phyloP scores from a whole-genome alignment of 768 basidiomycete genomes.

The Leccinum arenicola region DNA sequence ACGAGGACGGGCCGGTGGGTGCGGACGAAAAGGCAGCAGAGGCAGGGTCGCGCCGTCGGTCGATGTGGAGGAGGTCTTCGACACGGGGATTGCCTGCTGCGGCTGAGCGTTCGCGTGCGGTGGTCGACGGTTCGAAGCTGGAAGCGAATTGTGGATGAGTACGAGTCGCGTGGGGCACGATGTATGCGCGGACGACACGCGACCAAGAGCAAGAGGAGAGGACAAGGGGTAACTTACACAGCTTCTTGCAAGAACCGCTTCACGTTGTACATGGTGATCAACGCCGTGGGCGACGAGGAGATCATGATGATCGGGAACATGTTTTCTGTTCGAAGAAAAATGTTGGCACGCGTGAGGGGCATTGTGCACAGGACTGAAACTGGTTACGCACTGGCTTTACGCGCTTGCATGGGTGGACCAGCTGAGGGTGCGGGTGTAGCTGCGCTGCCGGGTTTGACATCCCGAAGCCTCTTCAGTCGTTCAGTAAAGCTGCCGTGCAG shows the following conservation, averaged over 20 bases:
- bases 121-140: conserved; percentile 74
- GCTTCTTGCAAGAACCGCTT: conserved; percentile 91
- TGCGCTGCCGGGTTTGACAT: conserved; percentile 53
- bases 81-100: conserved; percentile 69
- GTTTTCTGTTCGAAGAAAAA: conserved; percentile 43
- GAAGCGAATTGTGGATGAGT: not conserved
- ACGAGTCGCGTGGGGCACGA: not conserved
- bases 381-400: conserved; percentile 61
- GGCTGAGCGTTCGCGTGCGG: conserved; percentile 65
- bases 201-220: not conserved
- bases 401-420: conserved; percentile 43
- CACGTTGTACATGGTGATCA: conserved; percentile 98
- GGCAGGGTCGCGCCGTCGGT: conserved; percentile 67
- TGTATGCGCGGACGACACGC: not conserved
- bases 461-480: conserved; percentile 76
- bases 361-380: not conserved
- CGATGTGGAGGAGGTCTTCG: conserved; percentile 86
- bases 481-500: conserved; percentile 66
- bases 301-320: conserved; percentile 96
- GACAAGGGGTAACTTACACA: conserved; percentile 43
- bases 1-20: not conserved
- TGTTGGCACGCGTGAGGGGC: not conserved
- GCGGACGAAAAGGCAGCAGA: conserved; percentile 17
- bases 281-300: conserved; percentile 86
- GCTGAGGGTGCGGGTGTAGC: conserved; percentile 38